A percentile compares a stretch with the other conserved stretches of the same genome.
These are phyloP conservation scores for Pseudogymnoascus sp. DNA, from an alignment of 2,329 filamentous ascomycete species.

Conservation along the genomic window DNA sequence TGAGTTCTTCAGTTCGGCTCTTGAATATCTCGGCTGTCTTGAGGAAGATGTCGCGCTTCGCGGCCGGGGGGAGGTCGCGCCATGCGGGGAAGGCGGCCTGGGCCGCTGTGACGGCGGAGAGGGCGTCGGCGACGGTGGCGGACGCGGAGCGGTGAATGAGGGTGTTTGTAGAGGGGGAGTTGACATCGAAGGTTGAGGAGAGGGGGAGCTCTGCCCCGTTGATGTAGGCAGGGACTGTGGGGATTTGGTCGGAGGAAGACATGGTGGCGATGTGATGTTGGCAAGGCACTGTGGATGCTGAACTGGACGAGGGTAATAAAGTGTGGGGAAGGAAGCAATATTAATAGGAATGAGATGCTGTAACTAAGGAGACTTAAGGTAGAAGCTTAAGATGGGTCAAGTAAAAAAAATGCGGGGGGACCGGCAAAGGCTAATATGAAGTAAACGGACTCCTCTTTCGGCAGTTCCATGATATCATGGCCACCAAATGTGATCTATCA, in stretches of 20 bases:
- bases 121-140: slow-evolving; percentile 46
- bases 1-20: slow-evolving; percentile 50
- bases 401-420: neutral
- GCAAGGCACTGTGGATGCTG: neutral
- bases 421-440: neutral
- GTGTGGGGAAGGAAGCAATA: neutral
- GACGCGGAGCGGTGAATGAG: slow-evolving; percentile 48
- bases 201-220: slow-evolving; percentile 38
- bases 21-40: slow-evolving; percentile 59
- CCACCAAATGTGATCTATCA: neutral
- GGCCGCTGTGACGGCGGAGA: slow-evolving; percentile 44
- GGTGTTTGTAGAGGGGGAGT: slow-evolving; percentile 44
- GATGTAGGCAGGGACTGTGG: slow-evolving; percentile 35
- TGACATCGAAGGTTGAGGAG: slow-evolving; percentile 43
- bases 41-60: slow-evolving; percentile 61
- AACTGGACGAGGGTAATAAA: neutral
- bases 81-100: slow-evolving; percentile 61
- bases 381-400: neutral
- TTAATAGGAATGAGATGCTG: neutral
- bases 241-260: neutral
- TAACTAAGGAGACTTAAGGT: neutral
- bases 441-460: neutral
- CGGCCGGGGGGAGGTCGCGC: slow-evolving; percentile 50
- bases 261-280: neutral
- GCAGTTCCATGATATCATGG: neutral